Evolutionary conservation across 805 yeast species (phyloP), one percentile per base, ranked within the genome.

Genomic region (Geotrichum ghanense): DNA sequence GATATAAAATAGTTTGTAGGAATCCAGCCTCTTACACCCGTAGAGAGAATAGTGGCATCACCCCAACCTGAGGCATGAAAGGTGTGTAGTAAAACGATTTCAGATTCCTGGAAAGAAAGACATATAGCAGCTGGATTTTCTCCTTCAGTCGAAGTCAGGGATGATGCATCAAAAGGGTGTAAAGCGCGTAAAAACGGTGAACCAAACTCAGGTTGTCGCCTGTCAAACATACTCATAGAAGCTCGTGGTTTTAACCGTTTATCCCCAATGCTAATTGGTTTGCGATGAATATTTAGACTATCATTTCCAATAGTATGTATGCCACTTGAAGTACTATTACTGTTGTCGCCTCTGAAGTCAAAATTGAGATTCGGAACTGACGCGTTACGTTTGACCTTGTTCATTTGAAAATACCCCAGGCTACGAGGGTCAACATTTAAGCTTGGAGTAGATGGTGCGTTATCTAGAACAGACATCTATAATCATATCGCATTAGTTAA

Each of bases 31-130:
- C 71, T 59, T 12, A 55, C 54, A 45, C 64, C 65, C 2, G 64
- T 52, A 21, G 56, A 47, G 20, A 66, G 59, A 39, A 63, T 50
- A 3, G 71, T 63, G 7, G 68, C 72, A 47, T 68, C 71, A 22
- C 66, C 69, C 73, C 73, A 68, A 42, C 72, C 73, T 3, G 68
- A 57, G n/a, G 60, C 45, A 48, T 68, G 71, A n/a, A 63, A 53
- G n/a, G 62, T 54, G 49, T 67, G 70, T 23, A 67, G 55, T 35
- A 61, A 52, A 10, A 63, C 62, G 27, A 67, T 50, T 44, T 68
- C 72, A 20, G 62, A 59, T 27, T 58, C 60, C n/a, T 51, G 55
- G 50, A 68, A 66, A 21, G 62, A 51, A 20, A 66, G 56, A 48
- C 69, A 65, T 5, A 57, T 56, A 21, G 60, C 50, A 22, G 58